Percentiles rank a stretch among this genome's conserved stretches.
Evolutionary conservation across 306 rosid species (phyloP).

Genomic region (Arachis stenosperma): DNA sequence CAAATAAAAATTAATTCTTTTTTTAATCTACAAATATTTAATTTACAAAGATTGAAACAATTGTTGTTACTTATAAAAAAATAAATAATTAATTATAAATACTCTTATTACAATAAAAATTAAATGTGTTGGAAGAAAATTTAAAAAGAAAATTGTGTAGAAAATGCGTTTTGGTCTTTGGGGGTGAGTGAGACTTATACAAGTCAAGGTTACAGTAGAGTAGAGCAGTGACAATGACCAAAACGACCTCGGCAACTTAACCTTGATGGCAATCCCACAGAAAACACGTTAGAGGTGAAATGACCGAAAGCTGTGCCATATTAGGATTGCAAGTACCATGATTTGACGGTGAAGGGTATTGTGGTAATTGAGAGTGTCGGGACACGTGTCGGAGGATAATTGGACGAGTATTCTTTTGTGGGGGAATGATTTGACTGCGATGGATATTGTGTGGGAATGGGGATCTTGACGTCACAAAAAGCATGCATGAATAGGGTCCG

Average conservation of each 20-base stretch:
- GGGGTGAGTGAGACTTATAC: too few relatives aligned
- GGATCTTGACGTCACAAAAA: slow-evolving; percentile 39
- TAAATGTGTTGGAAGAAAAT: too few relatives aligned
- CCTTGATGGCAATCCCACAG: slow-evolving; percentile 31
- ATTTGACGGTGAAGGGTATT: slow-evolving; percentile 49
- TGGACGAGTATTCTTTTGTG: not conserved
- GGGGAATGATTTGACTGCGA: slow-evolving; percentile 47
- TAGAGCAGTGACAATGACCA: slow-evolving; percentile 49
- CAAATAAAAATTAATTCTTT: not conserved
- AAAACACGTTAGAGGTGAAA: slow-evolving; percentile 42
- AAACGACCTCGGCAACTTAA: slow-evolving; percentile 53
- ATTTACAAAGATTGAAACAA: too few relatives aligned
- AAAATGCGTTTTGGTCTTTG: not conserved
- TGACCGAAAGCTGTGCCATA: not conserved
- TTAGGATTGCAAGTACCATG: slow-evolving; percentile 44
- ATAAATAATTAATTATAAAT: too few relatives aligned
- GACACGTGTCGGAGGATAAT: not conserved
- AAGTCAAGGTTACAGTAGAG: slow-evolving; percentile 10
- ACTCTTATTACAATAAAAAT: too few relatives aligned
- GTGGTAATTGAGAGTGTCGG: slow-evolving; percentile 20
- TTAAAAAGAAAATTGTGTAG: too few relatives aligned
- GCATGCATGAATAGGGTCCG: slow-evolving; percentile 40
- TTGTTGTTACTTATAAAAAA: too few relatives aligned
- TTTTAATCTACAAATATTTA: too few relatives aligned
- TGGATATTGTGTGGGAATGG: not conserved